These are phyloP conservation scores for Alectoria sarmentosa DNA, from an alignment of 495 filamentous ascomycete genomes.

Conservation along the genomic window DNA sequence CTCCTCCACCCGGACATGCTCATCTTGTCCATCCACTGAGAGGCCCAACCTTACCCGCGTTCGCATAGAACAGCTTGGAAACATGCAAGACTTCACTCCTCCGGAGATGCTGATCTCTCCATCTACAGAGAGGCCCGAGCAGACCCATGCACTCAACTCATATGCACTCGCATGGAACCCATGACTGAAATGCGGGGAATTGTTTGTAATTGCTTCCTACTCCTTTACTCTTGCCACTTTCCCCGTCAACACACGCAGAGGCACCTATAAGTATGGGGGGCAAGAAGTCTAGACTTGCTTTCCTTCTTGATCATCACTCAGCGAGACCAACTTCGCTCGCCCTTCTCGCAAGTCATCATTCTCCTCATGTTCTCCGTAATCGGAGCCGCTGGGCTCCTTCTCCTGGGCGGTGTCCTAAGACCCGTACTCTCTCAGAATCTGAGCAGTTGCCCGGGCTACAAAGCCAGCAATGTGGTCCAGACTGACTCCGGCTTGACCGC, in stretches of 20 bases:
- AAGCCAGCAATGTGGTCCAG: conserved; percentile 54
- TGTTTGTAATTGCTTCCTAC: background rate
- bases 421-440: background rate
- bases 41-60: background rate
- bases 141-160: background rate
- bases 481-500: conserved; percentile 49
- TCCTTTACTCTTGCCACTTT: background rate
- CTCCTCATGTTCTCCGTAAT: background rate
- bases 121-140: background rate
- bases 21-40: background rate
- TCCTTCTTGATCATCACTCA: background rate
- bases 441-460: conserved; percentile 62
- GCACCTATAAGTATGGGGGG: background rate
- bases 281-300: background rate
- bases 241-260: background rate
- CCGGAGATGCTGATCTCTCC: background rate
- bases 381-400: background rate
- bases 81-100: background rate
- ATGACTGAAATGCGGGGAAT: conserved; percentile 2
- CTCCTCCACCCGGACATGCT: background rate
- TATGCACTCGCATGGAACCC: background rate
- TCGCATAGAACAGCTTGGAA: background rate
- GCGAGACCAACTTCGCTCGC: background rate
- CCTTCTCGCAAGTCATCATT: background rate
- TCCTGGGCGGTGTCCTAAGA: background rate